These are phyloP conservation scores for Scheffersomyces spartinae DNA, from an alignment of 805 yeast genomes.

Conservation along the genomic window DNA sequence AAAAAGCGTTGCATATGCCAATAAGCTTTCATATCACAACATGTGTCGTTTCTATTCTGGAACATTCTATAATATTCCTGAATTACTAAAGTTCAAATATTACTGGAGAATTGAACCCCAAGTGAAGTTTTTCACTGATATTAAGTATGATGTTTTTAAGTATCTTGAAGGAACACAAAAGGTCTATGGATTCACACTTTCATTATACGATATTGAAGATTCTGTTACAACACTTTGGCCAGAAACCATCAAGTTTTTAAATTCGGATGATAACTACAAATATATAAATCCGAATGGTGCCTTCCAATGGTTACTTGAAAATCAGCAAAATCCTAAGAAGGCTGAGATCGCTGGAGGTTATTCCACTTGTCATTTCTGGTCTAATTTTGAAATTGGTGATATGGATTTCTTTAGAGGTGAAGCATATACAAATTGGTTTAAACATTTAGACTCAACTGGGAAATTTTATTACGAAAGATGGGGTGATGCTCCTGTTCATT, in stretches of 20 bases:
- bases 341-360: slow-evolving; percentile 32
- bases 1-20: slow-evolving; percentile 50
- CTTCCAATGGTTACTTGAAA: slow-evolving; percentile 39
- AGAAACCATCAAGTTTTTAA: slow-evolving; percentile 48
- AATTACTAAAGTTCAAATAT: slow-evolving; percentile 48
- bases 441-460: slow-evolving; percentile 54
- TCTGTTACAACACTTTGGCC: slow-evolving; percentile 59
- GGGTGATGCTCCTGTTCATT: slow-evolving; percentile 92
- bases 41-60: slow-evolving; percentile 78
- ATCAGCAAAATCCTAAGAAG: slow-evolving; percentile 39
- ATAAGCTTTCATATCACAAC: slow-evolving; percentile 55
- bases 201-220: slow-evolving; percentile 59
- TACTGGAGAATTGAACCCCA: slow-evolving; percentile 79
- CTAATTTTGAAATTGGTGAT: slow-evolving; percentile 77
- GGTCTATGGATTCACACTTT: slow-evolving; percentile 63
- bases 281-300: slow-evolving; percentile 38
- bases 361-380: slow-evolving; percentile 83
- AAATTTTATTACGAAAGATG: slow-evolving; percentile 86
- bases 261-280: slow-evolving; percentile 45
- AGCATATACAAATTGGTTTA: slow-evolving; percentile 54
- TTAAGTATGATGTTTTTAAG: slow-evolving; percentile 69
- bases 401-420: slow-evolving; percentile 70
- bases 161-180: slow-evolving; percentile 58
- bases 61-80: slow-evolving; percentile 51
- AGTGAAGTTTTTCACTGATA: slow-evolving; percentile 53